Evolutionary conservation across 2,329 filamentous ascomycete genomes (phyloP).

Genomic region (Zasmidium cellare): DNA sequence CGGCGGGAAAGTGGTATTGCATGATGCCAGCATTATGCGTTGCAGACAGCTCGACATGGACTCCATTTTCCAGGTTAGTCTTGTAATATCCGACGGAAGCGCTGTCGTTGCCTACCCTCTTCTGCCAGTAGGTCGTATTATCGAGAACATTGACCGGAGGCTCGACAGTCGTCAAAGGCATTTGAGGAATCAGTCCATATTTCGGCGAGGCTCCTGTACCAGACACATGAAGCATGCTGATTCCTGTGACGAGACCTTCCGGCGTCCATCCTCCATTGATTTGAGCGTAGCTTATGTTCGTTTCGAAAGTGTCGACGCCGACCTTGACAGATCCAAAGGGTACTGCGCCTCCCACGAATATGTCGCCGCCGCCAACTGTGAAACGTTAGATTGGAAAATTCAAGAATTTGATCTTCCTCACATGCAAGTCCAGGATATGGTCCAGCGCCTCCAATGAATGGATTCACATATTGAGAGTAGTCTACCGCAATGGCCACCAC

Average conservation of each 20-base stretch:
- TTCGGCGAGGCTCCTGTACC: constrained; percentile 70
- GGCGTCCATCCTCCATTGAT: constrained; percentile 44
- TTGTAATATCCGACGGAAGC: constrained; percentile 64
- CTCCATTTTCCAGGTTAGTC: constrained; percentile 56
- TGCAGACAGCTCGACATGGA: constrained; percentile 59
- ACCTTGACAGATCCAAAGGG: constrained; percentile 47
- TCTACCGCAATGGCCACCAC: constrained; percentile 25
- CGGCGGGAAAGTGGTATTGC: constrained; percentile 58
- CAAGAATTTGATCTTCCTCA: too few relatives aligned
- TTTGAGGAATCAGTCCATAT: constrained; percentile 63
- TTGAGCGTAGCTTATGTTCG: constrained; percentile 35
- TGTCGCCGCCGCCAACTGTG: constrained; percentile 41
- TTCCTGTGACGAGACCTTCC: constrained; percentile 26
- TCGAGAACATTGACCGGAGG: constrained; percentile 40
- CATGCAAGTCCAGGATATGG: constrained; percentile 45
- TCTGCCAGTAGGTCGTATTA: constrained; percentile 42
- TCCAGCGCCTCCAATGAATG: constrained; percentile 52
- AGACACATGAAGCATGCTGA: constrained; percentile 61
- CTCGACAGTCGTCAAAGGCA: constrained; percentile 46
- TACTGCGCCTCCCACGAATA: constrained; percentile 43
- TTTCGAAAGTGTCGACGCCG: constrained; percentile 42
- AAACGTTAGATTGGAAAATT: too few relatives aligned
- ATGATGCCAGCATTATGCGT: constrained; percentile 59
- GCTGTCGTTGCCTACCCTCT: constrained; percentile 35
- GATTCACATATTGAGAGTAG: constrained; percentile 49